Evolutionary conservation across 2,329 filamentous ascomycete species (phyloP), one percentile per base, ranked within the genome.

Genomic region (Sarocladium kiliense): DNA sequence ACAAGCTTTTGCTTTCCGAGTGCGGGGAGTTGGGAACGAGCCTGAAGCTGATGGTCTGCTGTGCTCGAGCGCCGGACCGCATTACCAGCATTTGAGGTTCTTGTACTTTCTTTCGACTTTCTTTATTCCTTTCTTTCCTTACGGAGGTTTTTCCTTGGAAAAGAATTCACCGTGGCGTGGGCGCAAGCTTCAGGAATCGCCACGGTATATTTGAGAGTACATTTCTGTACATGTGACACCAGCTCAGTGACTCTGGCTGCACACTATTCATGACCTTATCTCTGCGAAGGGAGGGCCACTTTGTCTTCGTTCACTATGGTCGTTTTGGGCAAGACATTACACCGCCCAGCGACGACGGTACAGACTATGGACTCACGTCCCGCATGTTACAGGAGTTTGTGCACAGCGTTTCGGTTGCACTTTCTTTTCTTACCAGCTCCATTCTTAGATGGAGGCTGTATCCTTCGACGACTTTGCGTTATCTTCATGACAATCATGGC

Each of bases 11-110:
- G 26, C 75, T 97, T 47, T 76, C 82, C 16, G 94, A 99, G 72
- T 97, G 92, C 65, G 89, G 95, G 71, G 86, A 88, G 68, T 86
- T 88, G 67, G 86, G 88, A 14, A 95, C 92, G 1, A 95, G 88
- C 59, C 86, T 97, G 69, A 91, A 93, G 69, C 78, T 97, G 63
- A 84, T 95, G 69, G 92, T 97, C 57, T 95, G 91, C 62, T 91
- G 96, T 67, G 92, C 91, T 16, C 88, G 93, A 65, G 90, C 93
- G 58, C 91, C 91, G 5, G 77, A 81, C 47, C 71, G 78, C 18
- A 70, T 77, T 50, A 75, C 74, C 25, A 41, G 50, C 34, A 5
- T 53, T 19, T 53, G 11, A 53, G 30, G 23, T 16, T 39, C n/a
- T 19, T 27, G 55, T 19, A 3, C 14, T 44, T 37, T 18, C 16